Conservation (phyloP, 2,329 filamentous ascomycete genomes). For the Fusarium coicis region DNA sequence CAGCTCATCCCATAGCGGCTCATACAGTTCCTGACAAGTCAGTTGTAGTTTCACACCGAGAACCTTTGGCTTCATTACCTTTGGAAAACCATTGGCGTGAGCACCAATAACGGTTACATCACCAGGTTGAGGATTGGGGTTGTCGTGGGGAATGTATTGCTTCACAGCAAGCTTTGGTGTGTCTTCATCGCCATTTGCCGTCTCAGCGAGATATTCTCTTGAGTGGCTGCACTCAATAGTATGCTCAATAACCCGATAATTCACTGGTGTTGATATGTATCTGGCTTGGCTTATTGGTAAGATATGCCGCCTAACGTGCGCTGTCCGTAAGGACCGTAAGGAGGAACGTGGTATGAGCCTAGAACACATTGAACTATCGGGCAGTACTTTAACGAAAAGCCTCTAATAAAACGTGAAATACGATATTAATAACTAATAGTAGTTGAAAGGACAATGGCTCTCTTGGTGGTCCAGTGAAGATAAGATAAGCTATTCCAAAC, state of each 20-base stretch:
- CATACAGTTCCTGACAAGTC: neutral
- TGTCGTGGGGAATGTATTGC: neutral
- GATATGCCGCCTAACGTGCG: neutral
- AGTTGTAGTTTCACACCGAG: fast-evolving
- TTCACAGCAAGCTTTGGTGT: neutral
- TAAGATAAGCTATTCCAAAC: neutral
- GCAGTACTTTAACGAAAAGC: too few species aligned
- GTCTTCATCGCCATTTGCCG: neutral
- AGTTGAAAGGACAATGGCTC: neutral
- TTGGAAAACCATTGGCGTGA: constrained; percentile 4
- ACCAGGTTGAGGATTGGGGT: neutral
- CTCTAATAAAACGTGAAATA: too few species aligned
- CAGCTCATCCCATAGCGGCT: neutral
- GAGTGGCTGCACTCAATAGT: neutral
- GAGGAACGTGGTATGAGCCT: neutral
- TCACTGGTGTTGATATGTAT: neutral
- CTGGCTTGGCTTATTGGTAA: neutral
- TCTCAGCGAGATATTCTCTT: neutral
- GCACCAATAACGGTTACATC: neutral
- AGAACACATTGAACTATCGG: neutral
- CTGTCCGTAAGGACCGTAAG: too few species aligned
- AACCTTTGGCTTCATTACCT: fast-evolving
- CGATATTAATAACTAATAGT: neutral
- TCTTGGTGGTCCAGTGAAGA: neutral
- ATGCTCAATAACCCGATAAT: neutral